phyloP scores from a whole-genome alignment of 179 eudicot genomes.

The Gypsophila paniculata region DNA sequence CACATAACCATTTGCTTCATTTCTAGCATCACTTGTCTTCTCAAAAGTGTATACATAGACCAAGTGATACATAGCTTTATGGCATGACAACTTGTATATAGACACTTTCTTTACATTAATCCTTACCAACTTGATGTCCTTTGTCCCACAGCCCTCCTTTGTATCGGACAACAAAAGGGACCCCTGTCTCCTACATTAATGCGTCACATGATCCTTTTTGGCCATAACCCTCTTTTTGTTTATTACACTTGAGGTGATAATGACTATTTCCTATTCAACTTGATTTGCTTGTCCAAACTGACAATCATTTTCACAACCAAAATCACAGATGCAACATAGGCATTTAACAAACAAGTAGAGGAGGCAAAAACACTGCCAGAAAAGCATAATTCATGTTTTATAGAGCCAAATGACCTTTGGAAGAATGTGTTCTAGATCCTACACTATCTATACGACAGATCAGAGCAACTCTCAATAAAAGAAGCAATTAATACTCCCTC shows the following conservation, averaged over 20 bases:
- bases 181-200: background rate
- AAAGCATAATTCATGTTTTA: background rate
- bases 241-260: background rate
- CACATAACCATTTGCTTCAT: background rate
- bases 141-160: background rate
- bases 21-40: background rate
- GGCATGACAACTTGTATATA: background rate
- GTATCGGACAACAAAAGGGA: background rate
- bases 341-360: background rate
- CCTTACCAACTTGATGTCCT: background rate
- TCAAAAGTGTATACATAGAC: background rate
- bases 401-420: background rate
- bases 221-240: background rate
- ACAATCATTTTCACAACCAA: background rate
- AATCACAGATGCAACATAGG: background rate
- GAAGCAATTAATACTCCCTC: no score
- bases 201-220: background rate
- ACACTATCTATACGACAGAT: background rate
- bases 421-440: background rate
- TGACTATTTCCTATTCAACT: background rate
- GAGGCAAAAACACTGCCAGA: background rate
- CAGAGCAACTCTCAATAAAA: background rate
- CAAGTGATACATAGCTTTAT: background rate
- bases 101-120: background rate
- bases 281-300: background rate